Base-by-base conservation (phyloP, 139 green algal species). In the Tetradesmus lagerheimii region DNA sequence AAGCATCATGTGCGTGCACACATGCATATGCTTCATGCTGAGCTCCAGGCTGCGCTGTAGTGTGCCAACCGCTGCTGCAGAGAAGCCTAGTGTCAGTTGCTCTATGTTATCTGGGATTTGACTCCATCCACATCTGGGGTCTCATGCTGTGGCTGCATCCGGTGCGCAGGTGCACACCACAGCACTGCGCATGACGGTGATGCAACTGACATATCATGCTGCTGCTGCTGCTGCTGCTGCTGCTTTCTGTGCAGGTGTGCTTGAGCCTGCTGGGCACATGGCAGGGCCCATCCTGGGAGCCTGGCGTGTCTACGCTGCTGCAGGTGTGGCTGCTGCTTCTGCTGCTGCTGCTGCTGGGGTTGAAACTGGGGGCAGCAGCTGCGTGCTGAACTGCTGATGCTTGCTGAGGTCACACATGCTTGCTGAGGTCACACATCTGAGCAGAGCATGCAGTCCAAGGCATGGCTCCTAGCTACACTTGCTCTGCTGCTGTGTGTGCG, bases 221-320 rank as follows among this genome's bases (percentile, higher is more conserved):
- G 43, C 43, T 66, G 2, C 53, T 66, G 53, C 53, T 66, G 14
- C 53, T 66, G 53, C 18, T 39, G 25, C 5, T 66, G 43, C 80
- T n/a, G 27, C 80, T n/a, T 14, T 38, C n/a, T 75, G 57, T 35
- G 47, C 47, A 94, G 90, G 94, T 97, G 91, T 97, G 95, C 90
- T 84, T 97, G 71, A 94, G 86, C 20, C 90, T 97, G 85, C 92
- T 97, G 87, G 94, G 94, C 84, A 97, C 95, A 35, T 97, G 95
- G 95, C 0, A 62, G 0, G 95, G 95, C 0, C 93, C 93, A 38
- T 93, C 87, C 78, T 97, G 94, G 94, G 37, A 94, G 66, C 90
- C 94, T 6, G 87, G 67, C 23, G 87, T 86, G 39, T 96, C 93
- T 50, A 96, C 94, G 9, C 82, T 96, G 35, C 91, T 96, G 86